Conservation (phyloP, 169 alveolate species). For the Plasmodium gaboni region DNA sequence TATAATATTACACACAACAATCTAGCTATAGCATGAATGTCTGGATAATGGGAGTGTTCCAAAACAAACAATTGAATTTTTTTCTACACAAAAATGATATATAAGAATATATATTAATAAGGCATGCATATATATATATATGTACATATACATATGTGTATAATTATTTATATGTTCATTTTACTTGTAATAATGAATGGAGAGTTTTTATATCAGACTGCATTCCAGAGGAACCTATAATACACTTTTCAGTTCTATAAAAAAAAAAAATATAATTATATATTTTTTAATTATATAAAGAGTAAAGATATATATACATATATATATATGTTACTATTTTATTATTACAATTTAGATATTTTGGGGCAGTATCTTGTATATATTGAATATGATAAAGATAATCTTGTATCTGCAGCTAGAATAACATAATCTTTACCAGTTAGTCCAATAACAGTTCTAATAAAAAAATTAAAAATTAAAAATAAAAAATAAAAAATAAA, state of each 20-base stretch:
- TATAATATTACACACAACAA: conserved; percentile 92
- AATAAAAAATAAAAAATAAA: too few relatives aligned
- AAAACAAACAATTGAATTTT: conserved; percentile 89
- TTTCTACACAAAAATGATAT: conserved; percentile 79
- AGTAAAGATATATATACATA: neutral
- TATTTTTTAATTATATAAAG: conserved; percentile 86
- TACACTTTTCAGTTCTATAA: conserved; percentile 88
- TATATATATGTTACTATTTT: neutral
- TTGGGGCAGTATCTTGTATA: conserved; percentile 92
- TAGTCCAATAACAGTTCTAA: conserved; percentile 91
- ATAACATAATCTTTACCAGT: conserved; percentile 94
- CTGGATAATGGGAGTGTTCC: conserved; percentile 90
- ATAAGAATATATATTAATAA: neutral
- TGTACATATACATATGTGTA: neutral
- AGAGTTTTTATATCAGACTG: conserved; percentile 94
- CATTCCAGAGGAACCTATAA: conserved; percentile 95
- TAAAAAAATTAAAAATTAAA: too few relatives aligned
- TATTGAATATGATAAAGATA: conserved; percentile 92
- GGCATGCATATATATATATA: neutral
- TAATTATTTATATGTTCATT: neutral
- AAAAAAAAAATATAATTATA: conserved; percentile 70
- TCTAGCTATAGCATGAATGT: conserved; percentile 91
- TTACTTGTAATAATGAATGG: conserved; percentile 86
- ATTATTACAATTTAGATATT: conserved; percentile 85
- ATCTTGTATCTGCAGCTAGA: conserved; percentile 94